Evolutionary conservation across 2,329 filamentous ascomycete genomes (phyloP).

Genomic region (Paracoccidioides brasiliensis): DNA sequence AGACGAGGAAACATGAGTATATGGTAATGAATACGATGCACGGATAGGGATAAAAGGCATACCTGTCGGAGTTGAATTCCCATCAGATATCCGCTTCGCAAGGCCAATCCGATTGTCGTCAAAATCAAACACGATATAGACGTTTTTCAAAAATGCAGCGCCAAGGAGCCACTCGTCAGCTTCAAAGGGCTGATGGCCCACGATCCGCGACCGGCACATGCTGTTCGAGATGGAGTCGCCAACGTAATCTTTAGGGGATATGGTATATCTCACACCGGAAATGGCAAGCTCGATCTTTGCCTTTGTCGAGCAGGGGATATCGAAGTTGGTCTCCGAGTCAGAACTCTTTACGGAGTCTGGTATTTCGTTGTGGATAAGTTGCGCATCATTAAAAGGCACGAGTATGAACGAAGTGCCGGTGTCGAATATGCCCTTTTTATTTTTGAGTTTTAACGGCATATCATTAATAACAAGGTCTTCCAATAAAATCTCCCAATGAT

Average conservation of each 20-base stretch:
- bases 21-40: neutral
- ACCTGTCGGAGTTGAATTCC: neutral
- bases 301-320: conserved; percentile 58
- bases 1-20: no score
- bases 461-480: conserved; percentile 53
- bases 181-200: conserved; percentile 54
- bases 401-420: conserved; percentile 73
- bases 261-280: conserved; percentile 50
- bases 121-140: conserved; percentile 73
- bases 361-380: conserved; percentile 54
- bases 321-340: conserved; percentile 49
- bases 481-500: conserved; percentile 60
- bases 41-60: neutral
- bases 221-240: conserved; percentile 18
- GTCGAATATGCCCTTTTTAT: conserved; percentile 59
- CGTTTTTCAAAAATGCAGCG: conserved; percentile 78
- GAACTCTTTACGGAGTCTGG: conserved; percentile 38
- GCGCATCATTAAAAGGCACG: conserved; percentile 53
- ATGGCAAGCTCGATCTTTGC: conserved; percentile 53
- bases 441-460: conserved; percentile 39
- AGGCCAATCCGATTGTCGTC: conserved; percentile 38
- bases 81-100: neutral
- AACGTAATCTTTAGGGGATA: conserved; percentile 62
- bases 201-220: conserved; percentile 55
- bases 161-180: conserved; percentile 62